Evolutionary conservation across 805 yeast genomes (phyloP).

Genomic region (Candida alai): DNA sequence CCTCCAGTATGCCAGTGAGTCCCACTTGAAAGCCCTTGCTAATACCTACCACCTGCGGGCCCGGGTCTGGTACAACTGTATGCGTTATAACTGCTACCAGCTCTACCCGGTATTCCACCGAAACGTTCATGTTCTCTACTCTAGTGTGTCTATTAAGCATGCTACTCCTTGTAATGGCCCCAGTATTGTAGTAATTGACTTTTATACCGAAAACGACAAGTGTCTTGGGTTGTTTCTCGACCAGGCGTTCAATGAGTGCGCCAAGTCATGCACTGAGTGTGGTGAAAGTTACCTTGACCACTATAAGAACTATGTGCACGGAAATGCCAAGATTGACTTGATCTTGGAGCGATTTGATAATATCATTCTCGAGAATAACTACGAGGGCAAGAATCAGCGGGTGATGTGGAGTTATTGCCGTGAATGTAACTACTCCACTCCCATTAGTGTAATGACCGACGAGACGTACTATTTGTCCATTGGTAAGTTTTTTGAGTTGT

Average conservation of each 20-base stretch:
- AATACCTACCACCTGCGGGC: constrained; percentile 44
- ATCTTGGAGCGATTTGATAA: constrained; percentile 52
- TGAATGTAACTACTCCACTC: constrained; percentile 68
- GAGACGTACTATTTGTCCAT: constrained; percentile 87
- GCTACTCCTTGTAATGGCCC: constrained; percentile 96
- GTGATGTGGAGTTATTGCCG: constrained; percentile 92
- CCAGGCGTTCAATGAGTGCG: constrained; percentile 65
- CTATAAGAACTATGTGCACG: constrained; percentile 84
- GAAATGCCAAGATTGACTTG: constrained; percentile 76
- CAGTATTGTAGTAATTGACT: constrained; percentile 75
- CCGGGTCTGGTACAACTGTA: constrained; percentile 46
- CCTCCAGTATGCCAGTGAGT: constrained; percentile 32
- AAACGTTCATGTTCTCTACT: constrained; percentile 70
- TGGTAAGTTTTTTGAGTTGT: constrained; percentile 86
- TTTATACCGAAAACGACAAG: constrained; percentile 85
- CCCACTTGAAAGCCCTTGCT: constrained; percentile 41
- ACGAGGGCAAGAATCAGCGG: constrained; percentile 42
- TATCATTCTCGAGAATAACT: constrained; percentile 15
- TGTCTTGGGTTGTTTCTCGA: constrained; percentile 88
- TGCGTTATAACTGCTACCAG: constrained; percentile 35
- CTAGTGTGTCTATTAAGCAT: constrained; percentile 76
- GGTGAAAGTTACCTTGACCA: constrained; percentile 69
- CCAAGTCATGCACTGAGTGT: constrained; percentile 74
- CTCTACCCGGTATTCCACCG: constrained; percentile 59
- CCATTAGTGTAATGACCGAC: constrained; percentile 78